phyloP scores from a whole-genome alignment of 306 rosid species.

The Mucuna pruriens region DNA sequence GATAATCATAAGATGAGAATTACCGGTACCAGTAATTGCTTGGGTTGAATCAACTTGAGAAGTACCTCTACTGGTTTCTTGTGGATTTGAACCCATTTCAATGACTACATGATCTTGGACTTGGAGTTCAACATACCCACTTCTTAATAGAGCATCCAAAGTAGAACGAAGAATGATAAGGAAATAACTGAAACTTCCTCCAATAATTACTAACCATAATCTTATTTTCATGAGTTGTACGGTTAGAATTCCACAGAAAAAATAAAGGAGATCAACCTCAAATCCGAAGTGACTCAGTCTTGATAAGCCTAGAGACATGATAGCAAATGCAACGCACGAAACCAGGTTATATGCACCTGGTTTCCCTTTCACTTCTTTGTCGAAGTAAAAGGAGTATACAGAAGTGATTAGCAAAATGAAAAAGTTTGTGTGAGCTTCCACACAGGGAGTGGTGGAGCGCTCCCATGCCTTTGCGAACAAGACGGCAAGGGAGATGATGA shows the following conservation, averaged over 20 bases:
- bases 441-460: not conserved
- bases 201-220: not conserved
- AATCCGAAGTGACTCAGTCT: conserved; percentile 19
- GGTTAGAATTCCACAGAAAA: not conserved
- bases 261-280: conserved; percentile 24
- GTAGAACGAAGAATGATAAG: conserved; percentile 11
- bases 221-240: conserved; percentile 35
- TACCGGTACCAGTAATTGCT: no score
- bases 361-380: not conserved
- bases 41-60: not conserved
- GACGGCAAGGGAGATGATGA: not conserved
- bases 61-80: not conserved
- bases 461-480: not conserved
- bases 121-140: not conserved
- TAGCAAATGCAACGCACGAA: conserved; percentile 18
- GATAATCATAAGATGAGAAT: no score
- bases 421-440: not conserved
- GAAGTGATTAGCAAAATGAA: not conserved
- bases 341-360: conserved; percentile 3
- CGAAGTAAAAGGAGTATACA: not conserved
- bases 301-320: conserved; percentile 16
- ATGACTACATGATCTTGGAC: not conserved
- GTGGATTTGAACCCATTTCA: not conserved
- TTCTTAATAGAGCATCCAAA: not conserved
- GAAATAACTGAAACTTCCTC: conserved; percentile 1